A percentile compares a stretch with the other conserved stretches of the same genome.
These are phyloP conservation scores for Opeltia flavorubescens DNA, from an alignment of 495 filamentous ascomycete species.

Conservation along the genomic window DNA sequence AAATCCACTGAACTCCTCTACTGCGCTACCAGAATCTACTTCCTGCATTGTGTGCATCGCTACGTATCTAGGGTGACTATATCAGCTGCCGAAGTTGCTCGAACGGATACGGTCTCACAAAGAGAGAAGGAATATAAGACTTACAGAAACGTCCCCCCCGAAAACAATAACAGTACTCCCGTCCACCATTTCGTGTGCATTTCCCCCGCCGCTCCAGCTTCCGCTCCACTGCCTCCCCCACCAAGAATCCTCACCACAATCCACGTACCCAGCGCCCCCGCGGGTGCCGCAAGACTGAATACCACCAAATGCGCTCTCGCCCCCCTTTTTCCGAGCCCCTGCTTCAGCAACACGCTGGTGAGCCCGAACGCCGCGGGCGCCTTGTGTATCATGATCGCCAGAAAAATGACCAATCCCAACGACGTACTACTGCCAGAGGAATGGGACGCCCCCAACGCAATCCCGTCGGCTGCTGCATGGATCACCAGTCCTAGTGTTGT, in stretches of 20 bases:
- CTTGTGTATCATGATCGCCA: conserved; percentile 96
- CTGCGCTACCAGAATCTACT: conserved; percentile 28
- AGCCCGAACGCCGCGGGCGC: conserved; percentile 92
- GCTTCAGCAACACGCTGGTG: conserved; percentile 75
- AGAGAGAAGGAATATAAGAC: conserved; percentile 18
- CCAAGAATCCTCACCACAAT: conserved; percentile 60
- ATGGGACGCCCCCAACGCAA: conserved; percentile 80
- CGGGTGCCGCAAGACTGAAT: conserved; percentile 81
- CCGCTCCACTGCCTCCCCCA: conserved; percentile 26
- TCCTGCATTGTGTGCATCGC: conserved; percentile 98
- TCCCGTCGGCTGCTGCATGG: conserved; percentile 90
- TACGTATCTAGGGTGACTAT: too few species aligned
- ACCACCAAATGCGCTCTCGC: conserved; percentile 75
- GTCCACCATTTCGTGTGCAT: conserved; percentile 68
- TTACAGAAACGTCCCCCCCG: conserved; percentile 89
- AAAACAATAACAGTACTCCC: conserved; percentile 81
- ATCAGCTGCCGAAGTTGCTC: too few species aligned
- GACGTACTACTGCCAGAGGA: conserved; percentile 49
- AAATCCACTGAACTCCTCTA: background rate
- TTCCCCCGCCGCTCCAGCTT: conserved; percentile 23
- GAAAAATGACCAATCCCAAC: conserved; percentile 76
- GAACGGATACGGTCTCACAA: background rate
- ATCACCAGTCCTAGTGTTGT: conserved; percentile 93
- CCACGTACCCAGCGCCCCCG: conserved; percentile 77
- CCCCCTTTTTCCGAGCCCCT: conserved; percentile 72